Percentiles rank a stretch among this genome's conserved stretches.
phyloP scores from a whole-genome alignment of 2,329 filamentous ascomycete genomes.

The Botrytis sinoallii region DNA sequence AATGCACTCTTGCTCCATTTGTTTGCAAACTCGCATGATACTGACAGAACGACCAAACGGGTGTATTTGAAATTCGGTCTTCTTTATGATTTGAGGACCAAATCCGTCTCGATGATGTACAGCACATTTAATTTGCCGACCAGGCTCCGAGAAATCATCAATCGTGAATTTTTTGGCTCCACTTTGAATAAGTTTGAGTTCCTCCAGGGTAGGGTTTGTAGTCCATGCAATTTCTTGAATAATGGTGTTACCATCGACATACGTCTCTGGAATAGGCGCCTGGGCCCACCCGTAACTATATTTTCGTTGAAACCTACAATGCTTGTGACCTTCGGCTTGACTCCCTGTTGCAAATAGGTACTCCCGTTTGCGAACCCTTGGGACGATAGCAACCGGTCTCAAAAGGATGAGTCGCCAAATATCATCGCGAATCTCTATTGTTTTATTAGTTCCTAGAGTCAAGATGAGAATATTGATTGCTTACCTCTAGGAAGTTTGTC shows the following conservation, averaged over 20 bases:
- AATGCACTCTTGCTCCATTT: slow-evolving; percentile 1
- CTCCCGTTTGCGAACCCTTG: neutral
- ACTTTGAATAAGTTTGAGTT: neutral
- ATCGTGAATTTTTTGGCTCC: neutral
- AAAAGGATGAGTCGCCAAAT: neutral
- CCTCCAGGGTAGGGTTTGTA: neutral
- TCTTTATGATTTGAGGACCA: neutral
- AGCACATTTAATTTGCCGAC: neutral
- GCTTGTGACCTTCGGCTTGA: neutral
- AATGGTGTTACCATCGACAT: neutral
- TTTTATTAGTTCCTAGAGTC: neutral
- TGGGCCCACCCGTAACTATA: neutral
- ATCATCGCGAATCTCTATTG: neutral
- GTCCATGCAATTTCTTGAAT: neutral
- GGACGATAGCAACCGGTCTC: neutral
- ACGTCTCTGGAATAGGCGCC: too few species aligned
- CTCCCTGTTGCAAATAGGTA: neutral
- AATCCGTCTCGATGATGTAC: neutral
- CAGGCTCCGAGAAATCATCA: neutral
- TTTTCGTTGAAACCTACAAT: neutral
- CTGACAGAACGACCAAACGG: neutral
- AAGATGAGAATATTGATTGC: neutral
- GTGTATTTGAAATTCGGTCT: neutral
- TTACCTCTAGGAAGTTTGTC: neutral
- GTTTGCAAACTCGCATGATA: neutral